Evolutionary conservation across 106 monocot genomes (phyloP), one percentile per base, ranked within the genome.

Genomic region (Apostasia shenzhenica): DNA sequence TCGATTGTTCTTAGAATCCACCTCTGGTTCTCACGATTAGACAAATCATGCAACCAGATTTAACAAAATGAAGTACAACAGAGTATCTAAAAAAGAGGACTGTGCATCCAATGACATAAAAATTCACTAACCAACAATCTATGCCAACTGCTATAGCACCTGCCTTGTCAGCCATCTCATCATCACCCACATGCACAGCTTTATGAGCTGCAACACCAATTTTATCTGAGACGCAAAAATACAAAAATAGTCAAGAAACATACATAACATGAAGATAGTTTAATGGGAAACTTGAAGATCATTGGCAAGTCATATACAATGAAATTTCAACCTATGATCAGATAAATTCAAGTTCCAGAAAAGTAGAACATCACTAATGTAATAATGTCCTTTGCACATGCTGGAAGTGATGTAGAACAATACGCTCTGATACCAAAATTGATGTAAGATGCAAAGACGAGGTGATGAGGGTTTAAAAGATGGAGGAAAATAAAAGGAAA

Each of bases 121-220:
- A 43, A 38, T 71, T 10, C n/a, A 66, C 80, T 69, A 59, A 95
- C 95, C 91, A 91, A 66, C 95, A 95, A 62, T 88, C 77, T 41
- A 95, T 84, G 71, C 95, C 95, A 51, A 86, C 47, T 7, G 80
- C 77, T 66, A 77, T 84, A 38, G 95, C 91, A 75, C 95, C 95
- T 3, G 43, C 65, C 77, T 82, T 95, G 70, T 95, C 95, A 52
- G 86, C 89, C 72, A 76, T 80, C 54, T 84, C 76, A 72, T 89
- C 95, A 77, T 95, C 95, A 79, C 95, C 95, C 26, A 95, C 79
- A 76, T 95, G 91, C 64, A 95, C 72, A 51, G 80, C 89, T 80
- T 73, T 88, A 54, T 49, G 49, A 56, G 88, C 86, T 54, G 75
- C 70, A 47, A 86, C 69, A 41, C 72, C 82, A 62, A 95, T 80